These are phyloP conservation scores for Nicotiana obtusifolia DNA, from an alignment of 257 asterid species.

Conservation along the genomic window DNA sequence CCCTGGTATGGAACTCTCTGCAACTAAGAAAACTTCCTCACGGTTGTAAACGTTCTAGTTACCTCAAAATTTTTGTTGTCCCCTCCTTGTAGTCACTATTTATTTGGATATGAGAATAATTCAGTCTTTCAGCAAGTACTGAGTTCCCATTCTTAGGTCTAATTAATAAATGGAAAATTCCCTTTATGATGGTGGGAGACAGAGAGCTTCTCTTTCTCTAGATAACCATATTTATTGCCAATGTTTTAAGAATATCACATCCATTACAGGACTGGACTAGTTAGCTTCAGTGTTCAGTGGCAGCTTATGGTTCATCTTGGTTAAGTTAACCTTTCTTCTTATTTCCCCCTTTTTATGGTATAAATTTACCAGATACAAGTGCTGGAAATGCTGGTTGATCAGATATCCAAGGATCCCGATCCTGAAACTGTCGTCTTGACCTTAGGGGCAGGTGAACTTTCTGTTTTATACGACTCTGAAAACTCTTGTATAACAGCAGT, in stretches of 20 bases:
- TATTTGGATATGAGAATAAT: neutral
- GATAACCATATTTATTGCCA: neutral
- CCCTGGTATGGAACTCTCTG: conserved; percentile 24
- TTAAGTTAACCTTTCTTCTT: neutral
- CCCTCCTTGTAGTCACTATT: neutral
- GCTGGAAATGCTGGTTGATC: conserved; percentile 24
- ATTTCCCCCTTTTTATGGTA: neutral
- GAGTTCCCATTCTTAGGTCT: neutral
- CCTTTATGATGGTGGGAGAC: neutral
- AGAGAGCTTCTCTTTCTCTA: conserved; percentile 5
- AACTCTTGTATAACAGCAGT: neutral
- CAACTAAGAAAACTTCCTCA: neutral
- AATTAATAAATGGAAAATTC: neutral
- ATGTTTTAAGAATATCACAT: neutral
- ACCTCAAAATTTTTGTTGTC: neutral
- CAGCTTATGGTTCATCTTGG: neutral
- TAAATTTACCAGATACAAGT: conserved; percentile 17
- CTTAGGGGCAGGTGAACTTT: conserved; percentile 28
- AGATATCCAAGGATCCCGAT: conserved; percentile 15
- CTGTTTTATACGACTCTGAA: neutral
- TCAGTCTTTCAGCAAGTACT: neutral
- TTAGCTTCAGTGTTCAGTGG: neutral
- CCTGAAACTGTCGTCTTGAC: conserved; percentile 30
- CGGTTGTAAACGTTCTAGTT: neutral
- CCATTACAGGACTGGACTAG: neutral